Base-by-base conservation (phyloP, 495 filamentous ascomycete genomes). In the Neurospora sp. region DNA sequence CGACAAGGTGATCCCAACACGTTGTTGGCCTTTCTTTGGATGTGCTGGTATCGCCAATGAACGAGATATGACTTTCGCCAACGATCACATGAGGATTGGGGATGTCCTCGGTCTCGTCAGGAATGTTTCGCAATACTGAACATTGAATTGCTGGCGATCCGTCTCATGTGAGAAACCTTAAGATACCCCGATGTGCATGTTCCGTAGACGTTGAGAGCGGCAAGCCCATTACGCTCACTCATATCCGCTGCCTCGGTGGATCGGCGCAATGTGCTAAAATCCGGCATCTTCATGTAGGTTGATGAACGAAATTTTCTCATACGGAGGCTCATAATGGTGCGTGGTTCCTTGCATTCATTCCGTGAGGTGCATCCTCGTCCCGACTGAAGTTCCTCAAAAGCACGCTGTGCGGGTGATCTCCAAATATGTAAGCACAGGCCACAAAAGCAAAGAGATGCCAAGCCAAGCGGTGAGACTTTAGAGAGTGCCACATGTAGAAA, bases 391-490 rank as follows among this genome's bases (percentile, higher is more conserved):
- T 66, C 54, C 54, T 66, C 54, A 62, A 66, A 66, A 66, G 54
- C 48, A 66, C 28, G 54, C 54, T 66, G 54, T 15, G 15, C 28
- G 54, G 54, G 3, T 34, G 54, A 66, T 66, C 54, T 66, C 28
- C 54, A 66, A 66, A 66, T 66, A 66, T 66, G 54, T 66, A 66
- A 66, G 54, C 54, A 66, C 54, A 34, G 54, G 19, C 54, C 54
- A 66, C 54, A 17, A 31, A 34, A 19, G 48, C 28, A 19, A 34
- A 17, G 28, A 66, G 54, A 36, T 59, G 71, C 71, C 42, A 73
- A 74, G 73, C 69, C 45, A 31, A 69, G 73, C 73, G 73, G 73
- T 74, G 73, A 74, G 73, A 71, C 69, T 28, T 31, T 31, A 66
- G 54, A 66, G 54, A 15, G 28, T 72, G 71, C 71, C 42, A 59